Percentiles rank a stretch among this genome's conserved stretches.
Conservation (phyloP, 495 filamentous ascomycete genomes). For the Neurospora intermedia region DNA sequence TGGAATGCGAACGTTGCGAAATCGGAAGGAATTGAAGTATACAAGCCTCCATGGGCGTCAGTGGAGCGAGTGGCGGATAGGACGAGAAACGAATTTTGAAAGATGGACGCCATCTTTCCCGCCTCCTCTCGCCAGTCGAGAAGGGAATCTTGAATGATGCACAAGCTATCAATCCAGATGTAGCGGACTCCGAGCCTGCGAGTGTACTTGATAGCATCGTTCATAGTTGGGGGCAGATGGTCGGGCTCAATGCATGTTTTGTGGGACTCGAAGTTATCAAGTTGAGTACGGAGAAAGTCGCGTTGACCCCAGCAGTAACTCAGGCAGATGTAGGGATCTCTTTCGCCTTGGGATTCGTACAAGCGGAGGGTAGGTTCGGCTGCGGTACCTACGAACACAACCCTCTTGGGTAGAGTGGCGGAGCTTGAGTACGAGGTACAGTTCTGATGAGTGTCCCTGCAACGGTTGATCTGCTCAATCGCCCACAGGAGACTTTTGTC, state of each 20-base stretch:
- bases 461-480: not conserved
- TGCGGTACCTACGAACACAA: not conserved
- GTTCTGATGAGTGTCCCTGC: not conserved
- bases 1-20: not conserved
- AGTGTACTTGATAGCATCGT: not conserved
- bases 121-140: slow-evolving; percentile 9
- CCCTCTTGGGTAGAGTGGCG: not conserved
- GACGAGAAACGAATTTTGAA: slow-evolving; percentile 3
- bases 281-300: not conserved
- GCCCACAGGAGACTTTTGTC: slow-evolving; percentile 3
- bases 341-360: slow-evolving; percentile 1
- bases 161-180: not conserved
- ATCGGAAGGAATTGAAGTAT: not conserved
- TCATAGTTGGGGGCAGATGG: not conserved
- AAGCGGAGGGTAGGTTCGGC: not conserved
- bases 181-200: not conserved
- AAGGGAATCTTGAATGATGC: not conserved
- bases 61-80: slow-evolving; percentile 6
- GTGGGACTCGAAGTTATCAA: not conserved
- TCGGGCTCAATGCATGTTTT: not conserved
- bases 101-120: slow-evolving; percentile 6
- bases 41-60: slow-evolving; percentile 1
- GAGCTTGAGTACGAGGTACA: not conserved
- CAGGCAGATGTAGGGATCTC: not conserved
- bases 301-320: slow-evolving; percentile 6